Base-by-base conservation (phyloP, 768 basidiomycete species). In the Tephrocybe sp. region DNA sequence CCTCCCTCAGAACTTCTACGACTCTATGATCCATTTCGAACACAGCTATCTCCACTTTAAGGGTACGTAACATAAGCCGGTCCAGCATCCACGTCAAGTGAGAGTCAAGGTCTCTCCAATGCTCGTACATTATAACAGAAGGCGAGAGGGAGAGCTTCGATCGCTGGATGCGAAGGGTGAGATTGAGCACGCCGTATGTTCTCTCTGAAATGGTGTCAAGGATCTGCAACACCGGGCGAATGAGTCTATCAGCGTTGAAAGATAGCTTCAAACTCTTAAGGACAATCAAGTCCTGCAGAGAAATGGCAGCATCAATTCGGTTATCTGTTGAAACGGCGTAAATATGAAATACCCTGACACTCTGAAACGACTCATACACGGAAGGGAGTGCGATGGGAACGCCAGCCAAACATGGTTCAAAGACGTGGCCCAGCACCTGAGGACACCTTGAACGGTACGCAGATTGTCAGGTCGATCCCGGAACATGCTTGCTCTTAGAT, bases 401-500 rank as follows among this genome's bases (percentile, higher is more conserved):
- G 38, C 48, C 15, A 48, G 11, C 48, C 48, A 48, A 8, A 41
- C 38, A 11, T 41, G 28, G 1, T 23, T 48, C 1, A 48, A 37
- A 21, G 38, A 28, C 9, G 9, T 9, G 4, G 38, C 48, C 18
- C 36, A 39, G 4, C 21, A 28, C 21, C 15, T 7, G 14, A 48
- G 20, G 5, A 48, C 20, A 23, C 24, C 20, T 41, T 41, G 48
- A 11, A 48, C 34, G 38, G 48, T 24, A 17, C 15, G 25, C 8
- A 48, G 5, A 23, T 41, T 48, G 20, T 48, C 38, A 11, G 48
- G 48, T 20, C 48, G 18, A n/a, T 48, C 48, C 21, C 38, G 24
- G 21, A 41, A 48, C 1, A 18, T 14, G 5, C 26, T 34, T 23
- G 38, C 48, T 32, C 14, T 14, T 3, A 41, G 28, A n/a, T 25